Conservation (phyloP, 371 early-diverging fungal species). For the Actinomortierella wolfii region DNA sequence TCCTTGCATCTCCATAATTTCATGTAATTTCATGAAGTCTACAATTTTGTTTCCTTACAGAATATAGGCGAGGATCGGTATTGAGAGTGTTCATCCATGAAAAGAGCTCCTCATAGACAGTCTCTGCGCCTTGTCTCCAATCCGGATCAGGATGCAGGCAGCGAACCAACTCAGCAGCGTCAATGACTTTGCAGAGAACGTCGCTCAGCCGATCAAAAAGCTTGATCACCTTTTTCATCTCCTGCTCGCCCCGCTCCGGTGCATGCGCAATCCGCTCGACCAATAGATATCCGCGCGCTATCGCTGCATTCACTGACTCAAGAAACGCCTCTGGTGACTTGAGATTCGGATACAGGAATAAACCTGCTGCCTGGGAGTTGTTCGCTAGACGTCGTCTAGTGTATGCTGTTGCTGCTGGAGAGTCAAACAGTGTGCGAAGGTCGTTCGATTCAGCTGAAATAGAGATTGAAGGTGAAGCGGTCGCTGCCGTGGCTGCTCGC, state of each 20-base stretch:
- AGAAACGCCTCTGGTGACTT: constrained; percentile 34
- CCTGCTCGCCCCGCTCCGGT: constrained; percentile 56
- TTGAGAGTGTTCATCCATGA: constrained; percentile 92
- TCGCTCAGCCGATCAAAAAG: constrained; percentile 90
- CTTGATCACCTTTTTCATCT: constrained; percentile 77
- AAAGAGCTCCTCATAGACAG: constrained; percentile 75
- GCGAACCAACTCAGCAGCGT: constrained; percentile 91
- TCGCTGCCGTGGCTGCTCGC: too few species aligned
- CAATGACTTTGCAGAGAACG: constrained; percentile 88
- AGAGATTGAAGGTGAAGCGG: too few species aligned
- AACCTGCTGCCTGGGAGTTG: constrained; percentile 14
- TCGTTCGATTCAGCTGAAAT: too few species aligned
- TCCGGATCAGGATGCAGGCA: constrained; percentile 83
- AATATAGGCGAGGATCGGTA: constrained; percentile 84
- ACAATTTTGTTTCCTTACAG: constrained; percentile 53
- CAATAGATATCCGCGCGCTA: constrained; percentile 55
- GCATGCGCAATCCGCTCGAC: constrained; percentile 66
- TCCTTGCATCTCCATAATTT: too few species aligned
- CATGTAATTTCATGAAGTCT: too few species aligned
- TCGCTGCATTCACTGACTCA: constrained; percentile 45
- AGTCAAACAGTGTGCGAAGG: too few species aligned
- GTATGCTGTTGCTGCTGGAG: too few species aligned
- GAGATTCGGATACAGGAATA: constrained; percentile 34
- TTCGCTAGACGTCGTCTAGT: too few species aligned
- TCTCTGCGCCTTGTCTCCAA: constrained; percentile 79